phyloP scores from a whole-genome alignment of 108 stramenopile species.

The Skeletonema menzelii region DNA sequence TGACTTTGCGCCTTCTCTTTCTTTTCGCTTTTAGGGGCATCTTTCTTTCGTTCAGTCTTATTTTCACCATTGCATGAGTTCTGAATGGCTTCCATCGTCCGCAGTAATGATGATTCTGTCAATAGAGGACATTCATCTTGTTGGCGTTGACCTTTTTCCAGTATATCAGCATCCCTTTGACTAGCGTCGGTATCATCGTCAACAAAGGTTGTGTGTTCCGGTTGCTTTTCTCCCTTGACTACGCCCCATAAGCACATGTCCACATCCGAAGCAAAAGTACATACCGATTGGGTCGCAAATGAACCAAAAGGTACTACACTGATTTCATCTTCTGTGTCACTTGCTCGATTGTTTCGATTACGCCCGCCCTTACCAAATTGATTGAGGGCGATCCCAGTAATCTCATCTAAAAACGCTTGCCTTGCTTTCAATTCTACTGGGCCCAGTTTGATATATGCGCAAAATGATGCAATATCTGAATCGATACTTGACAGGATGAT shows the following conservation, averaged over 20 bases:
- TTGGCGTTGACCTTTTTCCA: background rate
- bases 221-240: constrained; percentile 44
- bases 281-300: constrained; percentile 68
- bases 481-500: constrained; percentile 22
- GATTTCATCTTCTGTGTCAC: constrained; percentile 11
- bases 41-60: background rate
- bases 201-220: constrained; percentile 27
- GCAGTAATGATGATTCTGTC: constrained; percentile 42
- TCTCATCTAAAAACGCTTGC: constrained; percentile 39
- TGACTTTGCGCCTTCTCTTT: constrained; percentile 3
- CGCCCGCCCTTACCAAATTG: constrained; percentile 9
- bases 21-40: background rate
- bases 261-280: constrained; percentile 73
- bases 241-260: constrained; percentile 80
- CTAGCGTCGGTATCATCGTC: constrained; percentile 15
- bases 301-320: constrained; percentile 70
- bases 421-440: constrained; percentile 54
- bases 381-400: constrained; percentile 17
- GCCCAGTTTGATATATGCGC: constrained; percentile 61
- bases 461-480: constrained; percentile 61
- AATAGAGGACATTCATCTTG: constrained; percentile 24
- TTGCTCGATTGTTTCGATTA: background rate
- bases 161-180: background rate
- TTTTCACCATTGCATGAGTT: background rate
- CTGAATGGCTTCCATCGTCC: constrained; percentile 49